Percentiles rank a stretch among this genome's conserved stretches.
phyloP scores from a whole-genome alignment of 768 basidiomycete genomes.

The Gyrodon lividus region DNA sequence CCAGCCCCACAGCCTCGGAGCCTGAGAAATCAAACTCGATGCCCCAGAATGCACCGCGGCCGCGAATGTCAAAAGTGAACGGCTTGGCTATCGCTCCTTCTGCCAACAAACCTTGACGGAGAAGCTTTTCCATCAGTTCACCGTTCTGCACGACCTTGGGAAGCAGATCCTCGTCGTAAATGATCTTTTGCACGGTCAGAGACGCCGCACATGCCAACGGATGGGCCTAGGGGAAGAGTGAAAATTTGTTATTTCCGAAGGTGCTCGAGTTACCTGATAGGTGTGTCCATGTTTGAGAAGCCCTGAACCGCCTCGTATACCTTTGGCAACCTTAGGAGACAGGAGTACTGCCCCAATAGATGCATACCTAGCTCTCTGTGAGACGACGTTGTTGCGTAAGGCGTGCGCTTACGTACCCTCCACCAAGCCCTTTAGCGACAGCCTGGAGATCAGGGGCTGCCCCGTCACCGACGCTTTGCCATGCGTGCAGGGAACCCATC shows the following conservation, averaged over 20 bases:
- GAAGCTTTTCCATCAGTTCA: slow-evolving; percentile 54
- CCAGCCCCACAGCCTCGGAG: slow-evolving; percentile 39
- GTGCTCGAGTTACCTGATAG: slow-evolving; percentile 54
- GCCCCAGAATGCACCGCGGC: slow-evolving; percentile 81
- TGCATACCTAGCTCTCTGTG: slow-evolving; percentile 53
- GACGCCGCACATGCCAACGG: slow-evolving; percentile 77
- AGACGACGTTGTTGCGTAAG: not conserved
- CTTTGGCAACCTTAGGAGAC: slow-evolving; percentile 66
- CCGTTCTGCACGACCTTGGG: slow-evolving; percentile 61
- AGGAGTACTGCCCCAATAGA: slow-evolving; percentile 82
- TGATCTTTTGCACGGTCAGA: slow-evolving; percentile 77
- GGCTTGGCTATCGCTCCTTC: slow-evolving; percentile 60
- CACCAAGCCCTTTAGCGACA: slow-evolving; percentile 86
- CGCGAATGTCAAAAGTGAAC: slow-evolving; percentile 77
- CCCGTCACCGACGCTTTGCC: slow-evolving; percentile 81
- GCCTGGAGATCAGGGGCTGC: slow-evolving; percentile 83
- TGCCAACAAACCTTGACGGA: slow-evolving; percentile 52
- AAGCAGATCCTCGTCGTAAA: slow-evolving; percentile 68
- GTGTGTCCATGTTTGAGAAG: slow-evolving; percentile 85
- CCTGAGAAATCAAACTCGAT: slow-evolving; percentile 75
- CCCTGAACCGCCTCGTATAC: slow-evolving; percentile 65
- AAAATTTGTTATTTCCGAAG: not conserved
- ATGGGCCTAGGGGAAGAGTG: slow-evolving; percentile 48
- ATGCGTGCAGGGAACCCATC: slow-evolving; percentile 85
- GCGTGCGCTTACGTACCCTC: slow-evolving; percentile 54